Percentiles rank a stretch among this genome's conserved stretches.
Evolutionary conservation across 495 filamentous ascomycete genomes (phyloP).

Genomic region (Usnea hakonensis): DNA sequence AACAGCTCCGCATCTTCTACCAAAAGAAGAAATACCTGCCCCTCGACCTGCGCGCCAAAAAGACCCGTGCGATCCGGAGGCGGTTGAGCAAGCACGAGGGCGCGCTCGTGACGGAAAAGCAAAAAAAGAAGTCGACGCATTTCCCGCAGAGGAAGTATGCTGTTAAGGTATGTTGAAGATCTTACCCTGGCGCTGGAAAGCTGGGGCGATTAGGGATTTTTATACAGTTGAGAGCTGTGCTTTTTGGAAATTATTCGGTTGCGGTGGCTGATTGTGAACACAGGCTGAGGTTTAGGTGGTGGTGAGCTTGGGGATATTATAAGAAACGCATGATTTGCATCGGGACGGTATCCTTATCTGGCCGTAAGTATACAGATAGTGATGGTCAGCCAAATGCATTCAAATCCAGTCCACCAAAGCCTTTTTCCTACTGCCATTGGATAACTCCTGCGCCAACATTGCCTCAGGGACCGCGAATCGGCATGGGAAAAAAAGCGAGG

Average conservation of each 20-base stretch:
- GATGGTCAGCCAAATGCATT: background rate
- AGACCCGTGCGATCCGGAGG: slow-evolving; percentile 91
- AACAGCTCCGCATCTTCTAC: slow-evolving; percentile 98
- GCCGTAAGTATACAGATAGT: background rate
- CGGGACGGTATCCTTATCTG: background rate
- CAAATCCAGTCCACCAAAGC: background rate
- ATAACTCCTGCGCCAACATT: background rate
- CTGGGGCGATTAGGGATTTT: background rate
- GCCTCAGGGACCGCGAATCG: background rate
- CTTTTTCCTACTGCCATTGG: background rate
- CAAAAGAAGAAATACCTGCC: slow-evolving; percentile 98
- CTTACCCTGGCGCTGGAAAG: background rate
- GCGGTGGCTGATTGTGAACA: background rate
- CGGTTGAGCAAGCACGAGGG: slow-evolving; percentile 85
- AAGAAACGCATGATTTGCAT: background rate
- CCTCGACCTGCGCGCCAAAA: slow-evolving; percentile 93
- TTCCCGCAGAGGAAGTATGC: slow-evolving; percentile 98
- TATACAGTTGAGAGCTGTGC: background rate
- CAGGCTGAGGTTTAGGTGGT: background rate
- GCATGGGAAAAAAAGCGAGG: background rate
- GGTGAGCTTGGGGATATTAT: background rate
- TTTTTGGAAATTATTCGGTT: background rate
- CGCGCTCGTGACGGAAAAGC: slow-evolving; percentile 71
- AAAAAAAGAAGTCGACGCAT: slow-evolving; percentile 87
- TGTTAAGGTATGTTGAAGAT: slow-evolving; percentile 67